Base-by-base conservation (phyloP, 345 rosid genomes). In the Lumnitzera littorea region DNA sequence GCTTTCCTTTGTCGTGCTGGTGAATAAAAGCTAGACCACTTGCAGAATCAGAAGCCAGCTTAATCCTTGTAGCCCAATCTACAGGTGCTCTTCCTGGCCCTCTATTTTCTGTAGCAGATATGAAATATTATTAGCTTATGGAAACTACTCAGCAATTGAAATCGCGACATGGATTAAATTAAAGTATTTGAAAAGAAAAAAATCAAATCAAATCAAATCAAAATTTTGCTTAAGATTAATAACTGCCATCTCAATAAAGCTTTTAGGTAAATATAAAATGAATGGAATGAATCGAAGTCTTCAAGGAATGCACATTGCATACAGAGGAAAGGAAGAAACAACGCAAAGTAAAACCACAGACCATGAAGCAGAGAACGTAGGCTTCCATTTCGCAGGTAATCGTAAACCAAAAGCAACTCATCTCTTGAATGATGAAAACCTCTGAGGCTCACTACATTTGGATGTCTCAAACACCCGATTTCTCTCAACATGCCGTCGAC, bases 41-140 rank as follows among this genome's bases (percentile, higher is more conserved):
- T 3, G 79, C 79, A 43, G 80, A 51, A 36, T 63, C 76, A n/a
- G 77, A 71, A 54, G 81, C 77, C 46, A 80, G 20, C 47, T 67
- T 70, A 24, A 80, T 59, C 70, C 84, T 73, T 27, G 67, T 56
- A 2, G 47, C 55, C 81, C 81, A 80, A 6, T 55, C 73, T 15
- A 76, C 47, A 47, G 77, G 76, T 3, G 68, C 61, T 65, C 81
- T 76, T 23, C 78, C 78, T 2, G 76, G 78, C 56, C 80, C 84
- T 66, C 84, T 74, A 36, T 76, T 61, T 4, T 70, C 80, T 79
- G 50, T 24, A 8, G 46, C 31, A 55, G 52, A 41, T 48, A 56
- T 48, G 0, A 5, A 20, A 7, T 2, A 48, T 36, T 5, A 36
- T 36, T 36, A 36, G 10, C 43, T 36, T 9, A 36, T 36, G 7